phyloP scores from a whole-genome alignment of 2,329 filamentous ascomycete species.

The Neopestalotiopsis clavispora region DNA sequence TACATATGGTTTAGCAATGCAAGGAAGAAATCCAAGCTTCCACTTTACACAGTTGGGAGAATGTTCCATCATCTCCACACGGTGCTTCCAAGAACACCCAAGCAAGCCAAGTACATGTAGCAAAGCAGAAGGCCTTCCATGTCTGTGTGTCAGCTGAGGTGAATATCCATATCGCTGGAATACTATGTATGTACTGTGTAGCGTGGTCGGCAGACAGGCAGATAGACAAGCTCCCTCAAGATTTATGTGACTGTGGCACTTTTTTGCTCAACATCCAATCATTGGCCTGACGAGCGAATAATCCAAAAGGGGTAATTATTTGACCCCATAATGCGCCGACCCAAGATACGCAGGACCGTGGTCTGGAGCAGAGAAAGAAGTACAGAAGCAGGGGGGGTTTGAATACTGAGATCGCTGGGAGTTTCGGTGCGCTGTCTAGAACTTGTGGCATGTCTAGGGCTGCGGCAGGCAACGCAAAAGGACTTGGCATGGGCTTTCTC shows the following conservation, averaged over 20 bases:
- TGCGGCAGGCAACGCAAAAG: not conserved
- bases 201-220: too few relatives aligned
- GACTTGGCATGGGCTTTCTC: not conserved
- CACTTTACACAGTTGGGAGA: not conserved
- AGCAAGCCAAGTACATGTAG: not conserved
- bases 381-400: not conserved
- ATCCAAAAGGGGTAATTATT: constrained; percentile 4
- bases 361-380: not conserved
- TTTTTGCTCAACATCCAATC: not conserved
- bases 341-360: constrained; percentile 5
- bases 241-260: not conserved
- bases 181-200: not conserved
- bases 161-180: not conserved
- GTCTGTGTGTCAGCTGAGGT: not conserved
- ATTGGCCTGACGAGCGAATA: not conserved
- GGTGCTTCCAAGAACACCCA: not conserved
- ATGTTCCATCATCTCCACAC: not conserved
- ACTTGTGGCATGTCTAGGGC: constrained; percentile 1
- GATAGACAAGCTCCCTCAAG: not conserved
- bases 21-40: not conserved
- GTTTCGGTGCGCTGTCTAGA: not conserved
- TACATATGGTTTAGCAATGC: not conserved
- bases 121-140: not conserved
- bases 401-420: not conserved
- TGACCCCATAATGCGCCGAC: not conserved